Conservation (phyloP, 2,329 filamentous ascomycete genomes). For the Parastagonospora nodorum region DNA sequence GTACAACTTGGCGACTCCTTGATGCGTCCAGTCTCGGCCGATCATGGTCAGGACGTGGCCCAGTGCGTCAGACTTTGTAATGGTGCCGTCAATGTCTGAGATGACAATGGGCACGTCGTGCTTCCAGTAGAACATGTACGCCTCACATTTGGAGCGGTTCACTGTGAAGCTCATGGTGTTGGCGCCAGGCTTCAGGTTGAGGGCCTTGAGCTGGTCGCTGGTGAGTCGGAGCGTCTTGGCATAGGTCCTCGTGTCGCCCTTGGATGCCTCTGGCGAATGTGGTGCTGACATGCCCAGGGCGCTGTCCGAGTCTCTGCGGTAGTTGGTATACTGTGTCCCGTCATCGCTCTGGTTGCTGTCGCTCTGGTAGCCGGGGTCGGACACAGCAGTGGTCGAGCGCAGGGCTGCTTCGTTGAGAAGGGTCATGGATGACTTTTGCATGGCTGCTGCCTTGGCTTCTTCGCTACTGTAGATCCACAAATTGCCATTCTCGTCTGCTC, state of each 20-base stretch:
- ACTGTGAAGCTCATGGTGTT: conserved; percentile 97
- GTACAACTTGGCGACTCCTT: conserved; percentile 95
- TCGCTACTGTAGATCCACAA: conserved; percentile 99
- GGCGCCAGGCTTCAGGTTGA: conserved; percentile 81
- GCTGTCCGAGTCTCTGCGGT: conserved; percentile 70
- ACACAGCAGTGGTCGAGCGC: conserved; percentile 76
- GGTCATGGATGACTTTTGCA: conserved; percentile 63
- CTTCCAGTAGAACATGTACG: conserved; percentile 92
- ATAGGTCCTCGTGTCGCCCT: conserved; percentile 81
- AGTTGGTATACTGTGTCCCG: conserved; percentile 59
- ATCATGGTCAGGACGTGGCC: conserved; percentile 97
- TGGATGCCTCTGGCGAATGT: conserved; percentile 54
- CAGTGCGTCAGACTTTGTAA: conserved; percentile 93
- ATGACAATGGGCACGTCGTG: conserved; percentile 93
- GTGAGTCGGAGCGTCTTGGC: conserved; percentile 95
- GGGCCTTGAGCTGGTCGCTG: conserved; percentile 88
- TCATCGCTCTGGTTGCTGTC: conserved; percentile 72
- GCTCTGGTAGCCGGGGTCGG: conserved; percentile 94
- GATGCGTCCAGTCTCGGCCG: conserved; percentile 96
- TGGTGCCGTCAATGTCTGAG: conserved; percentile 97
- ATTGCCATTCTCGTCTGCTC: conserved; percentile 93
- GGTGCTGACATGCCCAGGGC: conserved; percentile 70
- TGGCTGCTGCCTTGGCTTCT: conserved; percentile 88
- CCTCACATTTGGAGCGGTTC: conserved; percentile 88
- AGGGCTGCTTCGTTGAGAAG: conserved; percentile 58